phyloP scores from a whole-genome alignment of 169 alveolate genomes.

The Cyclospora cayetanensis region DNA sequence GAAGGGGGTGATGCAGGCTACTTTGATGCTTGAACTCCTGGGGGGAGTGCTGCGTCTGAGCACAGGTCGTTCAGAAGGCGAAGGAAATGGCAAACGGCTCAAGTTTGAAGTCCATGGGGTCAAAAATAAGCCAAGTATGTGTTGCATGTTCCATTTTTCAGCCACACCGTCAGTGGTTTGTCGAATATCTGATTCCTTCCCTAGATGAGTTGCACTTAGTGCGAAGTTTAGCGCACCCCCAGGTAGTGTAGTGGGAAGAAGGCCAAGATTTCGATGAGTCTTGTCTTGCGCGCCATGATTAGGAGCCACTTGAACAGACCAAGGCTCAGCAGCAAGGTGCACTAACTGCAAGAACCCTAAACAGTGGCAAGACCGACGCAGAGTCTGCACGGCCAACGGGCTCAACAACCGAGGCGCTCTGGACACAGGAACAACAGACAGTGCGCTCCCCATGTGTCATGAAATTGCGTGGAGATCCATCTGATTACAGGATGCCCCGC shows the following conservation, averaged over 20 bases:
- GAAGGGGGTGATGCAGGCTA: no score
- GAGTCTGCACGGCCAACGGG: neutral
- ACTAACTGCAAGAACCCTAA: neutral
- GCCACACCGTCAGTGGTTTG: neutral
- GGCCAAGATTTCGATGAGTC: neutral
- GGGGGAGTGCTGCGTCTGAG: neutral
- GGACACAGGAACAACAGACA: constrained; percentile 81
- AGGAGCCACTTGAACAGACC: neutral
- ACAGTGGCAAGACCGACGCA: neutral
- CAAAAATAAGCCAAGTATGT: constrained; percentile 58
- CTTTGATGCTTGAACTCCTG: no score
- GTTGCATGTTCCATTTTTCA: neutral
- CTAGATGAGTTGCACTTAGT: neutral
- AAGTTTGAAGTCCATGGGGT: constrained; percentile 56
- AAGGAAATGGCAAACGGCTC: constrained; percentile 72
- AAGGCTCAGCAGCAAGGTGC: neutral
- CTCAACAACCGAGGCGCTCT: neutral
- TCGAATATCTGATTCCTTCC: neutral
- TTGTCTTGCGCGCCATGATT: no score
- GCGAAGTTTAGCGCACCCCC: neutral
- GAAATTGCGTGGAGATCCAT: no score
- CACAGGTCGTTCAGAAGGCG: constrained; percentile 74
- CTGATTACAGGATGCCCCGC: no score
- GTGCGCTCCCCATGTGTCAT: neutral
- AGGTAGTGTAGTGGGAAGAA: neutral